Evolutionary conservation across 2,329 filamentous ascomycete genomes (phyloP), one percentile per base, ranked within the genome.

Genomic region (Basipetospora chlamydospora): DNA sequence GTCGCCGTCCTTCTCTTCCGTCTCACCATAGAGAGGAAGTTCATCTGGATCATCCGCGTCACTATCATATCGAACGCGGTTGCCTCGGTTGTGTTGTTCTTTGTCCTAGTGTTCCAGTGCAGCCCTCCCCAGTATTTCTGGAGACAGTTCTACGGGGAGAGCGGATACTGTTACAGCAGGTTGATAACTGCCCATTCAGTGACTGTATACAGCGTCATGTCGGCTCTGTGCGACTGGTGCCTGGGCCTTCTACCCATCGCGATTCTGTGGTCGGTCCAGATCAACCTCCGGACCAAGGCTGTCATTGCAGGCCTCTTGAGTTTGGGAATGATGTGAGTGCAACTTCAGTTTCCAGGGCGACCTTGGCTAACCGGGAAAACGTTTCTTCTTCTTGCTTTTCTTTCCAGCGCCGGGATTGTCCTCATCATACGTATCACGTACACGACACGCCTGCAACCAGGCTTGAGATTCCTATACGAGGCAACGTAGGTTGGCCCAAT

Each of bases 61-160:
- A 51, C 53, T 28, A 36, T 58, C 13, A 45, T 37, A 5, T 54
- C 61, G 39, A 55, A 64, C 39, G 54, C 52, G 36, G 33, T 45
- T 15, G 50, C 55, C 25, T 60, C 60, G 0, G 37, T 48, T 6
- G 49, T 46, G 9, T 63, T 59, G 44, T 63, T 65, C 48, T 60
- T 67, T 45, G 47, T 67, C 40, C 58, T 64, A 5, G 43, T 66
- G 0, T 57, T 71, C 12, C 67, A 70, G 44, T 72, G 67, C 49
- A 50, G 43, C 0, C 67, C 68, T 0, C 47, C 63, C 1, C 54
- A 53, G 6, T 66, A 55, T 43, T 70, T 70, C 45, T 72, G 67
- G 63, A 47, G 55, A 31, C 59, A 56, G 43, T 47, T 56, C 9
- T 43, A 52, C n/a, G 54, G 49, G 1, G 46, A 47, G 3, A 37